Percentiles rank a stretch among this genome's conserved stretches.
These are phyloP conservation scores for Mycena galericulata DNA, from an alignment of 768 basidiomycete species.

Conservation along the genomic window DNA sequence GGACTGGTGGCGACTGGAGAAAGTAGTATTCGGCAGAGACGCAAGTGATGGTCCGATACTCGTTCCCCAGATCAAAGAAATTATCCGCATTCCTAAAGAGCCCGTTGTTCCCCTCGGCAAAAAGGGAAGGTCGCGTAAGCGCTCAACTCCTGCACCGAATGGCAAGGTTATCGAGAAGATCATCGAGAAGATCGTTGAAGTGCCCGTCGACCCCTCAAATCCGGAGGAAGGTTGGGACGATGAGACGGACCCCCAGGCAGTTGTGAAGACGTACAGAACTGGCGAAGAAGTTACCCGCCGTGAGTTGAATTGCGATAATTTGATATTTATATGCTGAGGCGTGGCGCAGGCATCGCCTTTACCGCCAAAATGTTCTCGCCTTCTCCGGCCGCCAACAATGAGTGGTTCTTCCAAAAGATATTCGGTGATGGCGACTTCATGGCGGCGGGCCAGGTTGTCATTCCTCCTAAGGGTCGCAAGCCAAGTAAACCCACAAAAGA, in stretches of 20 bases:
- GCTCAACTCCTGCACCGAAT: not conserved
- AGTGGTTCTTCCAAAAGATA: conserved; percentile 91
- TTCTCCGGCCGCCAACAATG: conserved; percentile 66
- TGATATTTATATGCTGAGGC: conserved; percentile 18
- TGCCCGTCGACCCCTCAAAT: conserved; percentile 41
- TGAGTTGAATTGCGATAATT: conserved; percentile 54
- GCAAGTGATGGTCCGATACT: conserved; percentile 58
- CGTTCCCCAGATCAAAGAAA: conserved; percentile 79
- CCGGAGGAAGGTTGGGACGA: conserved; percentile 91
- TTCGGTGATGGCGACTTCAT: conserved; percentile 93
- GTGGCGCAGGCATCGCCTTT: conserved; percentile 77
- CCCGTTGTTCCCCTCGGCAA: conserved; percentile 31
- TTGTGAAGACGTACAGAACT: conserved; percentile 75
- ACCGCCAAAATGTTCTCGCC: conserved; percentile 77
- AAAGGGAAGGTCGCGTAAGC: conserved; percentile 48
- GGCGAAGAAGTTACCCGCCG: conserved; percentile 75
- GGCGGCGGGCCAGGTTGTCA: conserved; percentile 88
- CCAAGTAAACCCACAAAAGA: conserved; percentile 91
- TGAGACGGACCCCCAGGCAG: conserved; percentile 72
- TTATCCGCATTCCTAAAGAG: conserved; percentile 64
- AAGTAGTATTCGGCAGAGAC: conserved; percentile 76
- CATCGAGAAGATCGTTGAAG: conserved; percentile 52
- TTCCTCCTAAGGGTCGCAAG: conserved; percentile 85
- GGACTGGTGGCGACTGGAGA: conserved; percentile 95
- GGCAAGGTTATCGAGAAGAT: conserved; percentile 16